Evolutionary conservation across 148 eudicot genomes (phyloP).

Genomic region (Chenopodium quinoa): DNA sequence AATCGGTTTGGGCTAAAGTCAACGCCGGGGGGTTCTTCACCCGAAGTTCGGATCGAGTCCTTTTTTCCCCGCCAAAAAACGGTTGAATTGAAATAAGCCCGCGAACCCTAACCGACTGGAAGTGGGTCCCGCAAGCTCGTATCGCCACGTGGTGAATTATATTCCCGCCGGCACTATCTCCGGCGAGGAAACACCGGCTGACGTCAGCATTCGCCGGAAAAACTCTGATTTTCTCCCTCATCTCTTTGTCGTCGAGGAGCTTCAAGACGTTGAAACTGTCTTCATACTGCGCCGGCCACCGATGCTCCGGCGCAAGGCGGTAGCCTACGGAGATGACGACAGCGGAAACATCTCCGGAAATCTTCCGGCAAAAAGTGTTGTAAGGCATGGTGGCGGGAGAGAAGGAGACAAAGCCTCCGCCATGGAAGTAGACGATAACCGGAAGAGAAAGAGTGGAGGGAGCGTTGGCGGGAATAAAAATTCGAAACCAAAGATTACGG

Average conservation of each 20-base stretch:
- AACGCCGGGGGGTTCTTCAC: not conserved
- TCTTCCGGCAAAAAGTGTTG: slow-evolving; percentile 34
- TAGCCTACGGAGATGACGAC: slow-evolving; percentile 39
- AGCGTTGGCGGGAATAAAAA: slow-evolving; percentile 17
- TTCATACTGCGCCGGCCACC: slow-evolving; percentile 31
- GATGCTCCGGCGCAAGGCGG: slow-evolving; percentile 43
- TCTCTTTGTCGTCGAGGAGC: slow-evolving; percentile 26
- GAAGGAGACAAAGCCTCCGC: slow-evolving; percentile 39
- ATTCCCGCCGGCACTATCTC: slow-evolving; percentile 50
- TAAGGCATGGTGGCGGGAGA: slow-evolving; percentile 23
- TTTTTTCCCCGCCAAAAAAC: slow-evolving; percentile 43
- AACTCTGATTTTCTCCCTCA: not conserved
- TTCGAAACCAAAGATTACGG: slow-evolving; percentile 24
- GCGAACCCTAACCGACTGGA: slow-evolving; percentile 24
- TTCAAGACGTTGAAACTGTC: slow-evolving; percentile 35
- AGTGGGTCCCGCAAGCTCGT: slow-evolving; percentile 2
- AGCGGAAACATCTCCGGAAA: slow-evolving; percentile 25
- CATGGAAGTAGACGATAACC: slow-evolving; percentile 40
- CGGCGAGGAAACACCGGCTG: slow-evolving; percentile 37
- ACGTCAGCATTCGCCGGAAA: slow-evolving; percentile 29
- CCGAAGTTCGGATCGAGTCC: slow-evolving; percentile 38
- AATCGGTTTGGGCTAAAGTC: slow-evolving; percentile 25
- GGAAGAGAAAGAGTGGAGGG: slow-evolving; percentile 19
- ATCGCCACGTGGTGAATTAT: slow-evolving; percentile 40
- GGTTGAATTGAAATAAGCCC: slow-evolving; percentile 42